These are phyloP conservation scores for Cryptosporidium bovis DNA, from an alignment of 169 alveolate genomes.

Conservation along the genomic window DNA sequence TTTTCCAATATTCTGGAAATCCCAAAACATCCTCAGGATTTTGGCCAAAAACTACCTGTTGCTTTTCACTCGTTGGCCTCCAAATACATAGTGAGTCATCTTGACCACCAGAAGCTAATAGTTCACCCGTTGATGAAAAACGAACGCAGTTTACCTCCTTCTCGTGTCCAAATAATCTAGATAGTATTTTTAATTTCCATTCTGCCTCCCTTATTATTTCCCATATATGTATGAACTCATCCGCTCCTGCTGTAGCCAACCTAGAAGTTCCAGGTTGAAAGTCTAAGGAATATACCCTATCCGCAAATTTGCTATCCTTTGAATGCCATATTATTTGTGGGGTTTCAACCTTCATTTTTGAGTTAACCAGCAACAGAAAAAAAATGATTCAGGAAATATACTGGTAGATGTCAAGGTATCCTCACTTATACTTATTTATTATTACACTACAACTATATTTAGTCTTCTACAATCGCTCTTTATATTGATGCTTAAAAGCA, in stretches of 20 bases:
- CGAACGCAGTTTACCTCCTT: conserved; percentile 90
- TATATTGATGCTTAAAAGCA: too few relatives aligned
- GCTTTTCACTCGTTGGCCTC: conserved; percentile 62
- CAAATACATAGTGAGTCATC: conserved; percentile 80
- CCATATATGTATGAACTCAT: conserved; percentile 91
- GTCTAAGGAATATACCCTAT: conserved; percentile 89
- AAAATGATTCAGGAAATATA: too few relatives aligned
- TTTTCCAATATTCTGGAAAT: conserved; percentile 72
- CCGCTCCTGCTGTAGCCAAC: conserved; percentile 92
- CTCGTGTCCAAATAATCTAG: conserved; percentile 88
- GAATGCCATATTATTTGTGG: conserved; percentile 92
- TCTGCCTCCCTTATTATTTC: conserved; percentile 82
- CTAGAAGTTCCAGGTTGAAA: conserved; percentile 85
- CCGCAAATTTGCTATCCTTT: conserved; percentile 89
- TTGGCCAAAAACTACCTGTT: conserved; percentile 56
- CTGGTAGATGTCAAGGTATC: too few relatives aligned
- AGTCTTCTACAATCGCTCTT: too few relatives aligned
- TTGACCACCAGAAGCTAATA: conserved; percentile 90
- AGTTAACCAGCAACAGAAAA: background rate
- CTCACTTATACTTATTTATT: too few relatives aligned
- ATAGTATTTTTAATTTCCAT: conserved; percentile 83
- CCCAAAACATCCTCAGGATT: conserved; percentile 65
- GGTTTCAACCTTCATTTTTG: conserved; percentile 61
- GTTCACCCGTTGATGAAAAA: conserved; percentile 85
- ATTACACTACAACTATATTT: too few relatives aligned